These are phyloP conservation scores for Geranomyces variabilis DNA, from an alignment of 192 early-diverging fungal species.

Conservation along the genomic window DNA sequence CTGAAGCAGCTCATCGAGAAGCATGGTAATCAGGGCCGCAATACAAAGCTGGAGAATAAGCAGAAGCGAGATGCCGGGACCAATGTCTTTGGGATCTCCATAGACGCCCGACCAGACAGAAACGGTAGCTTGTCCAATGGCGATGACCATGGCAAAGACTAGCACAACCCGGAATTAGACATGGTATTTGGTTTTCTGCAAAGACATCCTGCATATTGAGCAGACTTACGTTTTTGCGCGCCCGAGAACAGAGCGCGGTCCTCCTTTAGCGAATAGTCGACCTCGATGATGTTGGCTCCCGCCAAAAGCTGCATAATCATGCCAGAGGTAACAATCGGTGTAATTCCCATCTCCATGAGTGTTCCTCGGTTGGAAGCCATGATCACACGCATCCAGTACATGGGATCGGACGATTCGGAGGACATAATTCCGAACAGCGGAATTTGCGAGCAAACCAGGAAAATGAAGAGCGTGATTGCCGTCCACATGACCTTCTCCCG, in stretches of 20 bases:
- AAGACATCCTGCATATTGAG: background rate
- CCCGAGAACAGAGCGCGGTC: constrained; percentile 98
- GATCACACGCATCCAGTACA: constrained; percentile 99
- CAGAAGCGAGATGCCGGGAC: constrained; percentile 93
- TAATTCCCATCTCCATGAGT: constrained; percentile 99
- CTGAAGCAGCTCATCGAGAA: constrained; percentile 98
- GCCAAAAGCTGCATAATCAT: constrained; percentile 99
- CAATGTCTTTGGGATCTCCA: constrained; percentile 93
- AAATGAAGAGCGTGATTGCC: constrained; percentile 98
- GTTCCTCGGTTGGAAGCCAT: constrained; percentile 99
- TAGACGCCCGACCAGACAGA: constrained; percentile 98
- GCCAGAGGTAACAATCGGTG: constrained; percentile 98
- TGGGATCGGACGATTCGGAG: constrained; percentile 96
- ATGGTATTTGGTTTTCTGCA: background rate
- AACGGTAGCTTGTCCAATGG: constrained; percentile 97
- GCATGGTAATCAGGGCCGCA: constrained; percentile 95
- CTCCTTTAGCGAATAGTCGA: constrained; percentile 98
- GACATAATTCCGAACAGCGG: constrained; percentile 99
- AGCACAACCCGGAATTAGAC: background rate
- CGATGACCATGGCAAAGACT: constrained; percentile 98
- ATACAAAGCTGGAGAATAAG: constrained; percentile 97
- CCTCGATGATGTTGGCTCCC: constrained; percentile 97
- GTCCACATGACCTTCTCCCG: constrained; percentile 99
- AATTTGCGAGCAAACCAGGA: constrained; percentile 99
- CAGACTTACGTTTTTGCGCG: constrained; percentile 83